Percentiles rank a stretch among this genome's conserved stretches.
These are phyloP conservation scores for Lichtheimia hyalospora DNA, from an alignment of 371 early-diverging fungal genomes.

Conservation along the genomic window DNA sequence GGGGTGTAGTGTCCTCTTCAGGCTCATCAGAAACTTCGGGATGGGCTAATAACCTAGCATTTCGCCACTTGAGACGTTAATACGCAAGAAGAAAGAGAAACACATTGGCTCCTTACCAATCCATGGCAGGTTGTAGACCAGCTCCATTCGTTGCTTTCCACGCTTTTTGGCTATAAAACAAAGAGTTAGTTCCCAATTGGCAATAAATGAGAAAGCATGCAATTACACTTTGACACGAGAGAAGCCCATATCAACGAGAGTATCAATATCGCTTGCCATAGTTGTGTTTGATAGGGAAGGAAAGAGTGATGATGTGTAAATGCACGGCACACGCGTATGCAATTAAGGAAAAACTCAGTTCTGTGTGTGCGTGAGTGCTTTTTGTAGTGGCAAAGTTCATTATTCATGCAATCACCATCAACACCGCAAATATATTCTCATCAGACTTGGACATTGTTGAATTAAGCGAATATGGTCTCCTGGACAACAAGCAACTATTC, in stretches of 20 bases:
- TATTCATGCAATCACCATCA: too few relatives aligned
- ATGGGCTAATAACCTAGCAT: constrained; percentile 70
- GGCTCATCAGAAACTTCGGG: constrained; percentile 74
- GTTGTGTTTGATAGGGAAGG: not conserved
- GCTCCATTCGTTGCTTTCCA: constrained; percentile 77
- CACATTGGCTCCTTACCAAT: constrained; percentile 61
- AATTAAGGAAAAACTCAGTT: too few relatives aligned
- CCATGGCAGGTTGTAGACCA: constrained; percentile 88
- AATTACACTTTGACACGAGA: constrained; percentile 68
- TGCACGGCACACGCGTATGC: too few relatives aligned
- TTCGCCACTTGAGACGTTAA: not conserved
- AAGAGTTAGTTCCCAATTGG: constrained; percentile 25
- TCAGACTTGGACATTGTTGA: too few relatives aligned
- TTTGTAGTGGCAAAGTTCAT: too few relatives aligned
- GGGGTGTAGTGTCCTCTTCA: constrained; percentile 43
- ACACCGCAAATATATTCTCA: too few relatives aligned
- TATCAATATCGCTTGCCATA: constrained; percentile 64
- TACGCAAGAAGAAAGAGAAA: not conserved
- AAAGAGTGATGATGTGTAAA: too few relatives aligned
- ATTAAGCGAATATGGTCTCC: too few relatives aligned
- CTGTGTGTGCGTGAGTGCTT: too few relatives aligned
- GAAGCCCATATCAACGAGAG: constrained; percentile 80
- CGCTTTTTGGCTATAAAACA: constrained; percentile 50
- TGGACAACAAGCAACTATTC: too few relatives aligned
- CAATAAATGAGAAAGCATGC: constrained; percentile 16